phyloP scores from a whole-genome alignment of 305 asterid genomes.

The Plantago rigida region DNA sequence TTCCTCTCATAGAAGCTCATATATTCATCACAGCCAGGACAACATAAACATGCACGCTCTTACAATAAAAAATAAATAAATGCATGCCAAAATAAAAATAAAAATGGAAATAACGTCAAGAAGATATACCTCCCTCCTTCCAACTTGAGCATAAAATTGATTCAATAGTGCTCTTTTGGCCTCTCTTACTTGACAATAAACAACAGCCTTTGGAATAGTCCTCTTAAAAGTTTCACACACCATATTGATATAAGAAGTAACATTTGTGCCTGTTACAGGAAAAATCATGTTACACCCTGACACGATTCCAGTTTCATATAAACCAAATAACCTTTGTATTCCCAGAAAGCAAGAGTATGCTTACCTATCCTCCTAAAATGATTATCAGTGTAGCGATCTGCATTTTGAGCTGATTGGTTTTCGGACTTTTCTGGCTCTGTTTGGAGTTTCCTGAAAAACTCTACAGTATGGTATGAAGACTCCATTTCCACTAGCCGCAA shows the following conservation, averaged over 20 bases:
- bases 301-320: background rate
- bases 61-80: background rate
- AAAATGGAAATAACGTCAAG: slow-evolving; percentile 1
- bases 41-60: background rate
- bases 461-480: slow-evolving; percentile 87
- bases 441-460: slow-evolving; percentile 78
- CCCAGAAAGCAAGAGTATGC: slow-evolving; percentile 14
- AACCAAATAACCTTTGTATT: background rate
- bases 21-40: background rate
- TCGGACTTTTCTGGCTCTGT: slow-evolving; percentile 65
- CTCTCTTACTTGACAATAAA: slow-evolving; percentile 85
- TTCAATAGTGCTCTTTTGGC: slow-evolving; percentile 70
- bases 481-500: slow-evolving; percentile 93
- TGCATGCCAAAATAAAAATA: background rate
- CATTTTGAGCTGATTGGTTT: slow-evolving; percentile 30
- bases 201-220: slow-evolving; percentile 89
- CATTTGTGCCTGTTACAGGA: slow-evolving; percentile 62
- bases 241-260: slow-evolving; percentile 65
- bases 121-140: slow-evolving; percentile 77
- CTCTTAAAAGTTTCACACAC: slow-evolving; percentile 77
- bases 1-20: too few relatives aligned
- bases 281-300: slow-evolving; percentile 4
- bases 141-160: slow-evolving; percentile 70
- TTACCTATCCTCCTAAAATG: slow-evolving; percentile 74
- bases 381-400: slow-evolving; percentile 69